Percentiles rank a stretch among this genome's conserved stretches.
These are phyloP conservation scores for Peniophora sp. DNA, from an alignment of 1,284 basidiomycete species.

Conservation along the genomic window DNA sequence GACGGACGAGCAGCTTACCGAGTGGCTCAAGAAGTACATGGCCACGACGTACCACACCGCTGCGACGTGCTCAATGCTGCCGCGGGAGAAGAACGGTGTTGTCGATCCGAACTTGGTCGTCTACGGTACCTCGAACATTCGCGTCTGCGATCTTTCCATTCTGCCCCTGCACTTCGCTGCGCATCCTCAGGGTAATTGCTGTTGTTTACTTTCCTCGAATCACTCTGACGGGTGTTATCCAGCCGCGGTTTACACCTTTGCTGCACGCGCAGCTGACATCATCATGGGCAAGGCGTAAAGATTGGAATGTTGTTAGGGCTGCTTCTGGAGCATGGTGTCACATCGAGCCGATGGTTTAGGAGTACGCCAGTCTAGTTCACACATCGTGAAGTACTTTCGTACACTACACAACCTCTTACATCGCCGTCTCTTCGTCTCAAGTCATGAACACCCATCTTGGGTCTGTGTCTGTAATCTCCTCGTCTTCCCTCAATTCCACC, in stretches of 20 bases:
- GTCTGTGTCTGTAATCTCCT: conserved; percentile 38
- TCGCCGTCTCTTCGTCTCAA: conserved; percentile 8
- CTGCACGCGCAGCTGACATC: too few species aligned
- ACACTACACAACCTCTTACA: too few species aligned
- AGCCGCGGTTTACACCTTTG: too few species aligned
- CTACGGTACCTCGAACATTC: conserved; percentile 26
- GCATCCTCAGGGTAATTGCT: conserved; percentile 10
- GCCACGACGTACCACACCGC: conserved; percentile 14
- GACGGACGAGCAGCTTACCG: conserved; percentile 14
- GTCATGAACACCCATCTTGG: conserved; percentile 34
- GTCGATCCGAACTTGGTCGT: conserved; percentile 45
- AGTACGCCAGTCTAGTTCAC: not conserved
- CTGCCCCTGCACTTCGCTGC: conserved; percentile 14
- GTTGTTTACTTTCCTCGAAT: too few species aligned
- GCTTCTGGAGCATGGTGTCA: too few species aligned
- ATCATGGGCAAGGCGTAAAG: too few species aligned
- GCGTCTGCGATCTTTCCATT: conserved; percentile 25
- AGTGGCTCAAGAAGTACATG: conserved; percentile 10
- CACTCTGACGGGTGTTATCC: too few species aligned
- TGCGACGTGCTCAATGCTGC: conserved; percentile 43
- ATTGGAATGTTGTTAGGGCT: too few species aligned
- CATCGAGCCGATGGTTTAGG: too few species aligned
- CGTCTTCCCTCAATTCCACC: conserved; percentile 13
- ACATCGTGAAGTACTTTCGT: too few species aligned
- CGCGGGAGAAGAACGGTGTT: conserved; percentile 44